Evolutionary conservation across 495 filamentous ascomycete species (phyloP), one percentile per base, ranked within the genome.

Genomic region (Extremus antarcticus): DNA sequence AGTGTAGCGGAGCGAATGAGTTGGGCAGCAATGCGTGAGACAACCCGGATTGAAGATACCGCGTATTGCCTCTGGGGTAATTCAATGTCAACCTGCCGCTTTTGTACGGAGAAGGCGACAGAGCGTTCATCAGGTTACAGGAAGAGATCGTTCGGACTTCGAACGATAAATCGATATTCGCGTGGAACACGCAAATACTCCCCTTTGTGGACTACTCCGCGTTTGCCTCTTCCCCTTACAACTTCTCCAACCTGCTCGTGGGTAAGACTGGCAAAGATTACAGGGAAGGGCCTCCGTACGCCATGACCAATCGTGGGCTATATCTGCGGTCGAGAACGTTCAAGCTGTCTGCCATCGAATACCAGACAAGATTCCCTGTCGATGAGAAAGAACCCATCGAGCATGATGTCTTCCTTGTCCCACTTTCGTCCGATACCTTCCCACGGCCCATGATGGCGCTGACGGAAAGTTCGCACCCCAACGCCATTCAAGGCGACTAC

Each of bases 51-150:
- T 13, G 61, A 64, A 38, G 61, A 64, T 43, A 35, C 45, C n/a
- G 58, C 58, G 23, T 64, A 64, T 29, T 51, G 58, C 47, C 58
- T 61, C 1, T 40, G 61, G 23, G 61, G 61, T 17, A 24, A 61
- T 54, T 61, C 22, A 54, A 51, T 38, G 47, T 64, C 2, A 64
- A 64, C 47, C 57, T 64, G 61, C 58, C 61, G 1, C 25, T 64
- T 8, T 25, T 64, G 2, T 61, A 64, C 47, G 61, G 61, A 0
- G 61, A 64, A 25, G 46, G 46, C 24, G 25, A 55, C 3, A 62
- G 57, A 19, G 58, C 58, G 0, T 61, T 58, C 50, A 3, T 40
- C 3, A 38, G 58, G 1, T 25, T 61, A n/a, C 55, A 61, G 46
- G 48, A 61, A 21, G 49, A 53, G 23, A 58, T 58, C 1, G 50